Evolutionary conservation across 139 green algal genomes (phyloP).

Genomic region (Limnomonas spitsbergensis): DNA sequence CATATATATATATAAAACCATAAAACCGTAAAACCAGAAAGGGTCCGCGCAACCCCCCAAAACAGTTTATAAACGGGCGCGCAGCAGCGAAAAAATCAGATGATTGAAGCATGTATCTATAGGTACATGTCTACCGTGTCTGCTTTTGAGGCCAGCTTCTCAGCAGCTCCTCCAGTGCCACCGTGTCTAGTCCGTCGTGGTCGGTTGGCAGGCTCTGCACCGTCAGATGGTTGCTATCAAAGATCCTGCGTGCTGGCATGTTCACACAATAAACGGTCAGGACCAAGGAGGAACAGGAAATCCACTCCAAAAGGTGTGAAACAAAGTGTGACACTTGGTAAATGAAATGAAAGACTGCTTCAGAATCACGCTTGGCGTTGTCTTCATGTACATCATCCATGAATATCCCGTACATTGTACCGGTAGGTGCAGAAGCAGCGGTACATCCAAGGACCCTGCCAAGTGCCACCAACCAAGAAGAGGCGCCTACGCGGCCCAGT

Average conservation of each 20-base stretch:
- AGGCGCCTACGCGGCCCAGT: too few relatives aligned
- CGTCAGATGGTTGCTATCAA: slow-evolving; percentile 11
- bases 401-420: neutral
- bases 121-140: too few relatives aligned
- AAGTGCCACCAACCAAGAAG: too few relatives aligned
- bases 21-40: too few relatives aligned
- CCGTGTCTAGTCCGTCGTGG: neutral
- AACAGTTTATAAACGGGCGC: too few relatives aligned
- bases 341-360: neutral
- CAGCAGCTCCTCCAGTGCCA: neutral
- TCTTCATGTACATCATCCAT: neutral
- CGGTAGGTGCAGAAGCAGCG: neutral
- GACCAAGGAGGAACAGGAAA: too few relatives aligned
- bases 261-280: neutral
- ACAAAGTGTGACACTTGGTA: neutral
- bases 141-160: neutral
- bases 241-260: neutral
- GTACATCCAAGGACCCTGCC: too few relatives aligned
- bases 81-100: too few relatives aligned
- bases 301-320: too few relatives aligned
- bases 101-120: too few relatives aligned
- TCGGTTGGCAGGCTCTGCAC: slow-evolving; percentile 39
- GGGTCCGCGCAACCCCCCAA: too few relatives aligned
- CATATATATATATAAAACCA: too few relatives aligned
- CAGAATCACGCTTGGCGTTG: neutral